Evolutionary conservation across 352 stramenopile genomes (phyloP).

Genomic region (Globisporangium recalcitrans): DNA sequence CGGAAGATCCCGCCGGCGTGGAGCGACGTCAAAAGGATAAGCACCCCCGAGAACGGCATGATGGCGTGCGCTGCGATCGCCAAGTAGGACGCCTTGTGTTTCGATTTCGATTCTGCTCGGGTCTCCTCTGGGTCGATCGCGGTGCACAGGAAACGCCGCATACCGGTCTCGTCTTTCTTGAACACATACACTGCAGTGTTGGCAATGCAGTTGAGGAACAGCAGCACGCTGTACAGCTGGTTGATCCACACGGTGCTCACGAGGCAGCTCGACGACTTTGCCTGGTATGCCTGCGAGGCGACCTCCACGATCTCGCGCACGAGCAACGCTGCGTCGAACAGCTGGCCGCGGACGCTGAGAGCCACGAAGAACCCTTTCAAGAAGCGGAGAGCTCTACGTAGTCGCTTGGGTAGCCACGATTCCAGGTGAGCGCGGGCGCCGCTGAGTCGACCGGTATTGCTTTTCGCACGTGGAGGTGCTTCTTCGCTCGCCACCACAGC

Average conservation of each 20-base stretch:
- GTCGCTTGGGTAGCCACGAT: background rate
- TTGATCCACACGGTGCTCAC: slow-evolving; percentile 31
- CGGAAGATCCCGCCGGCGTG: slow-evolving; percentile 13
- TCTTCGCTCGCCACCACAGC: background rate
- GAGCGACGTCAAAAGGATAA: slow-evolving; percentile 18
- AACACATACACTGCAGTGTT: slow-evolving; percentile 22
- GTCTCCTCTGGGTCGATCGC: slow-evolving; percentile 10
- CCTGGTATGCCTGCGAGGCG: slow-evolving; percentile 25
- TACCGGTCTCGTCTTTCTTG: slow-evolving; percentile 18
- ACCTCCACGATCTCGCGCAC: slow-evolving; percentile 24
- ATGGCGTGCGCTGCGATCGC: background rate
- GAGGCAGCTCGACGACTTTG: slow-evolving; percentile 20
- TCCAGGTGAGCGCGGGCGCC: no score
- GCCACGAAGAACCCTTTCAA: slow-evolving; percentile 1
- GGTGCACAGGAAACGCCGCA: slow-evolving; percentile 22
- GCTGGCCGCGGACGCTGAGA: slow-evolving; percentile 19
- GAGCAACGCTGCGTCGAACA: slow-evolving; percentile 22
- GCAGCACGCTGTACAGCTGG: slow-evolving; percentile 22
- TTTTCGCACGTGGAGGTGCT: background rate
- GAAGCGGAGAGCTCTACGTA: background rate
- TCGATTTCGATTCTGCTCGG: no score
- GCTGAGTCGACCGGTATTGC: no score
- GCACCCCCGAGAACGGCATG: slow-evolving; percentile 20
- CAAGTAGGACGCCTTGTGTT: background rate
- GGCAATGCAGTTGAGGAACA: slow-evolving; percentile 25